Evolutionary conservation across 306 rosid species (phyloP).

Genomic region (Dalbergia cochinchinensis): DNA sequence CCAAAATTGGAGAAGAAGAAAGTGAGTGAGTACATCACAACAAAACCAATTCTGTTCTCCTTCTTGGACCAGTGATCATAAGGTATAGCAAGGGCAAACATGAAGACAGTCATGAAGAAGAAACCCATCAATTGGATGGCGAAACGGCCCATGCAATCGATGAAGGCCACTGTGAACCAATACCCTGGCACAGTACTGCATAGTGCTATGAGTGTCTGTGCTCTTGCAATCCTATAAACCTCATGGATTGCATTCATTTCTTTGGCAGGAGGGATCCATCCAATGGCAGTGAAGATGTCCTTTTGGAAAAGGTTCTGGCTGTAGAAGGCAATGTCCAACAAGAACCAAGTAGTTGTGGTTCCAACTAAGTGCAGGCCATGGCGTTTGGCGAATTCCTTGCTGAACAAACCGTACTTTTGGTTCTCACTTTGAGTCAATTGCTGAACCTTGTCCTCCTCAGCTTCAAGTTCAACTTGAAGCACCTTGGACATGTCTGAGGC

Average conservation of each 20-base stretch:
- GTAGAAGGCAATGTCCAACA: conserved; percentile 86
- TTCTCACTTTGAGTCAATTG: neutral
- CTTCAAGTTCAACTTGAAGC: conserved; percentile 66
- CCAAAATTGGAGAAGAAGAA: conserved; percentile 94
- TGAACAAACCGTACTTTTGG: conserved; percentile 69
- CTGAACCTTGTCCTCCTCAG: conserved; percentile 59
- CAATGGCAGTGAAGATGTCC: conserved; percentile 78
- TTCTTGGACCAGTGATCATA: conserved; percentile 78
- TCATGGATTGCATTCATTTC: conserved; percentile 83
- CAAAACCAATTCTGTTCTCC: conserved; percentile 65
- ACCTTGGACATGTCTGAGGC: conserved; percentile 87
- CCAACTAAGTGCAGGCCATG: conserved; percentile 86
- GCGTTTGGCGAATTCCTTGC: conserved; percentile 59
- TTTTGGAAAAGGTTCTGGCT: conserved; percentile 94
- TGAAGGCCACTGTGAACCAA: conserved; percentile 79
- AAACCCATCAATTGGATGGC: conserved; percentile 87
- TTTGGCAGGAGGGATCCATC: conserved; percentile 75
- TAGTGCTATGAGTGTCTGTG: conserved; percentile 85
- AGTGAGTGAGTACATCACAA: conserved; percentile 75
- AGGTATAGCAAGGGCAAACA: conserved; percentile 89
- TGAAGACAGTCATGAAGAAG: conserved; percentile 93
- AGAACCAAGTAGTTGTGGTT: conserved; percentile 80
- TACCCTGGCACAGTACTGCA: conserved; percentile 94
- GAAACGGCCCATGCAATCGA: conserved; percentile 80
- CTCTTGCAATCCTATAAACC: conserved; percentile 73